Evolutionary conservation across 2,329 filamentous ascomycete species (phyloP), one percentile per base, ranked within the genome.

Genomic region (Arachnomyces sp.): DNA sequence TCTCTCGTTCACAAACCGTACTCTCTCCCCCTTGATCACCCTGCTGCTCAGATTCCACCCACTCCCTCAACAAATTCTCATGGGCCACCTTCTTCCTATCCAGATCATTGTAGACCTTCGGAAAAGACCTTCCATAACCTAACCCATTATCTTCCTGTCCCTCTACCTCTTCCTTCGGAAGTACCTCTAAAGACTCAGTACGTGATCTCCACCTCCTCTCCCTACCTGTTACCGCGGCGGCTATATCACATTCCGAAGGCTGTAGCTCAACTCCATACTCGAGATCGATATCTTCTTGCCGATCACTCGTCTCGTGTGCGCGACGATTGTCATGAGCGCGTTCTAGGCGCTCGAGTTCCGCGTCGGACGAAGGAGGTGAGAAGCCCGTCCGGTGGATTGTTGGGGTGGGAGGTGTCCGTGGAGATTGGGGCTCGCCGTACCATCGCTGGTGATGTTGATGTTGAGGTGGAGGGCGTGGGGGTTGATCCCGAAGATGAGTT

Each of bases 211-310:
- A 40, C 38, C 9, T 49, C 45, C 41, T 51, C 47, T 7, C 48
- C 31, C 57, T 56, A 0, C 46, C 47, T 28, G 54, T 28, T 3
- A 63, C 61, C 0, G 54, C 43, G 6, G 52, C 52, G 7, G 59
- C 60, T 34, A 64, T 62, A 17, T 55, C 51, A 2, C 60, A 60
- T 39, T 64, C 60, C 0, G 49, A 42, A 0, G 61, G 60, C 37
- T 62, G 60, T 36, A 60, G 51, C 40, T 64, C 61, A 3, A 62
- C 53, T 1, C 60, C 61, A 29, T 63, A 62, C 21, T 59, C 56
- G 3, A 54, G 39, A 35, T 62, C 58, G n/a, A 61, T 49, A 28
- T 57, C 49, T 0, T 48, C 30, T 1, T 50, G 43, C 14, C 39
- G 42, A 8, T 49, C 21, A 25, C 5, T 25, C 21, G 21, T 50